Conservation (phyloP, 371 early-diverging fungal species). For the Choanephora cucurbitarum region DNA sequence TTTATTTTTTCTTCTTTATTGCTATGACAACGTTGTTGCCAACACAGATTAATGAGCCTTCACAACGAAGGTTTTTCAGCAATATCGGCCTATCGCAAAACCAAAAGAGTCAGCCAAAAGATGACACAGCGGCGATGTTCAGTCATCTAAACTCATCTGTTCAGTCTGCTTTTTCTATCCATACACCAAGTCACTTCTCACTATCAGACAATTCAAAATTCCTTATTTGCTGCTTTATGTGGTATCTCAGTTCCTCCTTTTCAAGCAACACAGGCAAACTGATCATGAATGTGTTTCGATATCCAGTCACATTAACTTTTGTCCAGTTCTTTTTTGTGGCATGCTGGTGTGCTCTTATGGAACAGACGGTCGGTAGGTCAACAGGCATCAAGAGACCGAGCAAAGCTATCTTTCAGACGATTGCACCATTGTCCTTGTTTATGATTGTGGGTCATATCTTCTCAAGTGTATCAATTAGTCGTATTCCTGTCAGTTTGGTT, state of each 20-base stretch:
- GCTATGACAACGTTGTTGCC: not conserved
- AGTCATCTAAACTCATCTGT: not conserved
- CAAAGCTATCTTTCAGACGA: constrained; percentile 56
- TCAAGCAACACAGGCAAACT: constrained; percentile 84
- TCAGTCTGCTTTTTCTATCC: not conserved
- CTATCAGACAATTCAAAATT: constrained; percentile 45
- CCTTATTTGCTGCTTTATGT: constrained; percentile 59
- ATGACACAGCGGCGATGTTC: not conserved
- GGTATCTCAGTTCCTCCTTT: constrained; percentile 81
- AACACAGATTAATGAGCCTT: not conserved
- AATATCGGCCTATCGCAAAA: not conserved
- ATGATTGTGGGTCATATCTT: constrained; percentile 86
- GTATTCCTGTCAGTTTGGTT: constrained; percentile 80
- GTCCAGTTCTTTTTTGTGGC: constrained; percentile 80
- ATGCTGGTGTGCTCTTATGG: constrained; percentile 46
- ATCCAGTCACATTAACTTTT: constrained; percentile 81
- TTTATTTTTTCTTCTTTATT: not conserved
- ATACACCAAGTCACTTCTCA: constrained; percentile 1
- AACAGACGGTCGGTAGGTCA: constrained; percentile 34
- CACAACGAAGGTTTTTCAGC: not conserved
- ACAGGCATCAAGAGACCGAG: constrained; percentile 59
- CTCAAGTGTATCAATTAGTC: constrained; percentile 73
- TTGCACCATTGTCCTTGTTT: constrained; percentile 73
- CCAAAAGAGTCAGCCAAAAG: not conserved
- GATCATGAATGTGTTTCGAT: constrained; percentile 69